A percentile compares a stretch with the other conserved stretches of the same genome.
These are phyloP conservation scores for Podila epicladia DNA, from an alignment of 192 early-diverging fungal species.

Conservation along the genomic window DNA sequence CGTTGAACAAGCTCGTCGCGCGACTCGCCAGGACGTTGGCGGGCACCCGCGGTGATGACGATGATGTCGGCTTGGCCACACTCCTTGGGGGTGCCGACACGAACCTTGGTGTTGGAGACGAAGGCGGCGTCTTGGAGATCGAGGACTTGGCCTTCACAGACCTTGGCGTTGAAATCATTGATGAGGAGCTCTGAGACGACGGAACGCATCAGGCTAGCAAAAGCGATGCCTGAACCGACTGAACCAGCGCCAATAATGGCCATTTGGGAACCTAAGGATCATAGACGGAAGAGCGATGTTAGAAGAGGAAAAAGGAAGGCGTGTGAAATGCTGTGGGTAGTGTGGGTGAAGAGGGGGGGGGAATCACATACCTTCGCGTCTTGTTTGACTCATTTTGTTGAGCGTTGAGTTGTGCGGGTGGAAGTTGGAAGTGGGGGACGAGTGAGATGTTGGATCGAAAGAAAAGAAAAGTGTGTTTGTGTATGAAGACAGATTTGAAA, in stretches of 20 bases:
- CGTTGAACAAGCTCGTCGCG: constrained; percentile 79
- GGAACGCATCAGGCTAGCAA: constrained; percentile 73
- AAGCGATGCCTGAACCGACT: constrained; percentile 79
- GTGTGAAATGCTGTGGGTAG: background rate
- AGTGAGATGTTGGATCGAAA: background rate
- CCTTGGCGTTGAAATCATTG: constrained; percentile 74
- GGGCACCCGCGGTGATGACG: constrained; percentile 86
- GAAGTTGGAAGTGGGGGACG: background rate
- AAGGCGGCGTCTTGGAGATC: constrained; percentile 86
- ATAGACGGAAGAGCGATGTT: background rate
- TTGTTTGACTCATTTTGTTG: background rate
- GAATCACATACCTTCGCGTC: background rate
- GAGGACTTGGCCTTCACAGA: constrained; percentile 79
- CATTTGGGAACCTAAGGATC: constrained; percentile 54
- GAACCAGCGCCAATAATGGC: constrained; percentile 83
- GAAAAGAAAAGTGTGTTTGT: background rate
- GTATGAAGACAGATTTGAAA: background rate
- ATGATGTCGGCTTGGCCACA: constrained; percentile 87
- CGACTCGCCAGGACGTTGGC: constrained; percentile 80
- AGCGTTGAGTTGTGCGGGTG: background rate
- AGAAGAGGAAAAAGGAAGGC: background rate
- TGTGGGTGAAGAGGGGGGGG: background rate
- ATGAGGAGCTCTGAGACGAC: constrained; percentile 77
- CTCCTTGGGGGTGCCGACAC: constrained; percentile 68
- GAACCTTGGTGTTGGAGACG: constrained; percentile 70